phyloP scores from a whole-genome alignment of 495 filamentous ascomycete genomes.

The Thermothielavioides terrestris region DNA sequence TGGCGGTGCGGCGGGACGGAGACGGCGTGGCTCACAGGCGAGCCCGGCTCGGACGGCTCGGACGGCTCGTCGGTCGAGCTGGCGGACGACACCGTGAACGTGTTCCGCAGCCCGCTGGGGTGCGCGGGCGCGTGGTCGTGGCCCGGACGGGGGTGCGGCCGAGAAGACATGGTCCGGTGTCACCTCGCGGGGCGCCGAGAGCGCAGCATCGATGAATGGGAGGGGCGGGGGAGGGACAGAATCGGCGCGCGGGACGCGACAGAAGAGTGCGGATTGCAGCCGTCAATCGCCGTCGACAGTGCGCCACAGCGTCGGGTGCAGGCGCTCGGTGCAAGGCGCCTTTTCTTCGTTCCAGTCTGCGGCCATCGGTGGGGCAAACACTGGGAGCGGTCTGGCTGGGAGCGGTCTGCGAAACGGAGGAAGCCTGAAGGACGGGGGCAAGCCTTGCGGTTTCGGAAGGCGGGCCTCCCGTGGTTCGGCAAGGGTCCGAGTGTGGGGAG shows the following conservation, averaged over 20 bases:
- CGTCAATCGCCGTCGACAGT: neutral
- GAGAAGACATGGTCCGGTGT: constrained; percentile 11
- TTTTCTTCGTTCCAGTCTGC: neutral
- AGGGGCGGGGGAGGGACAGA: neutral
- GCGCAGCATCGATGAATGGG: neutral
- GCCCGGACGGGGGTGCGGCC: neutral
- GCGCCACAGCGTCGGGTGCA: neutral
- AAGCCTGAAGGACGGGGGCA: too few relatives aligned
- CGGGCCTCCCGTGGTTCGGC: too few relatives aligned
- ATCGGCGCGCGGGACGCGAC: neutral
- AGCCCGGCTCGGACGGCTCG: neutral
- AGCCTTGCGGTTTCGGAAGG: neutral
- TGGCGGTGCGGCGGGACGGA: neutral
- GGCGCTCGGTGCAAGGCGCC: constrained; percentile 1
- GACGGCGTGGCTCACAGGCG: neutral
- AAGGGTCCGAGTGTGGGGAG: too few relatives aligned
- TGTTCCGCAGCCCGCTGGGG: constrained; percentile 39
- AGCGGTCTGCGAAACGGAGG: neutral
- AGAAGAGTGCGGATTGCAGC: neutral
- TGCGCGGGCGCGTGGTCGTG: constrained; percentile 30
- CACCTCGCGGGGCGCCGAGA: neutral
- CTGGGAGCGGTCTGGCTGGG: neutral
- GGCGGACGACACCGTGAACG: constrained; percentile 32
- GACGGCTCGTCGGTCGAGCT: constrained; percentile 11
- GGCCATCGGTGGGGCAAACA: constrained; percentile 2